These are phyloP conservation scores for Trichoderma sp. DNA, from an alignment of 2,329 filamentous ascomycete species.

Conservation along the genomic window DNA sequence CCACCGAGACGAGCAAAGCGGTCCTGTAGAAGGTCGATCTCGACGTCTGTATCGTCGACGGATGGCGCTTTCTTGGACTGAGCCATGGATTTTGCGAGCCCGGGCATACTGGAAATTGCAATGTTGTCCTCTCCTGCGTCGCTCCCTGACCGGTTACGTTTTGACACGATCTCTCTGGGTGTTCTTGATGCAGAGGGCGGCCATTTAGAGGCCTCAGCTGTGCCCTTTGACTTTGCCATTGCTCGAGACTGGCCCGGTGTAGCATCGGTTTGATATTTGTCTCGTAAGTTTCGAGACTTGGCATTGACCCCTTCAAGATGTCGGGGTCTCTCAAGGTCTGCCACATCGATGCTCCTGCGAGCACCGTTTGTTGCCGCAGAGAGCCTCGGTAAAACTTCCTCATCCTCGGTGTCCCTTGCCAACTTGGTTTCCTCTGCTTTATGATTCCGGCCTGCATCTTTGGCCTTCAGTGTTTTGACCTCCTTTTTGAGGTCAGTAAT, in stretches of 20 bases:
- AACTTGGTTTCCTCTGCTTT: constrained; percentile 23
- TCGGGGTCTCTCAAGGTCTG: constrained; percentile 21
- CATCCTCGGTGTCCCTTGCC: constrained; percentile 19
- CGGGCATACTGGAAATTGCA: constrained; percentile 30
- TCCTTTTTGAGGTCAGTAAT: constrained; percentile 56
- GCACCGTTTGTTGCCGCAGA: constrained; percentile 8
- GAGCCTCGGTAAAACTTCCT: neutral
- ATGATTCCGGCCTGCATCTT: constrained; percentile 31
- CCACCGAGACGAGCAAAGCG: constrained; percentile 47
- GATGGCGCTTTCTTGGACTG: constrained; percentile 22
- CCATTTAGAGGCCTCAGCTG: constrained; percentile 35
- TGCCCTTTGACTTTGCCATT: constrained; percentile 19
- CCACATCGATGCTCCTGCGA: constrained; percentile 32
- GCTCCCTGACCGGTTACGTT: constrained; percentile 32
- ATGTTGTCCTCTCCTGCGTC: constrained; percentile 28
- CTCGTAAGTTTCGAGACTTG: constrained; percentile 33
- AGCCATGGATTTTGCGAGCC: constrained; percentile 28
- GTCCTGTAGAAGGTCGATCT: constrained; percentile 47
- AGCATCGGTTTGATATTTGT: constrained; percentile 37
- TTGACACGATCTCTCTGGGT: constrained; percentile 37
- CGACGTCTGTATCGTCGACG: constrained; percentile 32
- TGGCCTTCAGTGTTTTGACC: constrained; percentile 44
- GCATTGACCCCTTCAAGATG: constrained; percentile 23
- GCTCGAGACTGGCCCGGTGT: constrained; percentile 22
- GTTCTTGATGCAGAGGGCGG: constrained; percentile 44